A percentile compares a stretch with the other conserved stretches of the same genome.
These are phyloP conservation scores for Candida tetrigidarum DNA, from an alignment of 1,139 yeast species.

Conservation along the genomic window DNA sequence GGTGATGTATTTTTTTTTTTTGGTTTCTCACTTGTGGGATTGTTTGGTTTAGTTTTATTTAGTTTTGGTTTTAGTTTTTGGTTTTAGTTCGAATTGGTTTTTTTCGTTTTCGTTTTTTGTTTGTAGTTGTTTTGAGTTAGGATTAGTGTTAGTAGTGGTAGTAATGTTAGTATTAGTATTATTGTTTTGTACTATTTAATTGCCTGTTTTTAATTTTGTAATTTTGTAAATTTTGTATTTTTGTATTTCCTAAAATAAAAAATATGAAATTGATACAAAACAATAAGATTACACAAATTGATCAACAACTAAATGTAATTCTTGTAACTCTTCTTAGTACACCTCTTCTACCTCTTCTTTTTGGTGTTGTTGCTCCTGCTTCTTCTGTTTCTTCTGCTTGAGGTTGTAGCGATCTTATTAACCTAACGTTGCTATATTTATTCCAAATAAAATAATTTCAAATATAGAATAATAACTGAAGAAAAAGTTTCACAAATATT, in stretches of 20 bases:
- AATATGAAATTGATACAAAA: conserved; percentile 1
- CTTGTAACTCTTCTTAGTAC: too few relatives aligned
- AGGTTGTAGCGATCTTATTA: too few relatives aligned
- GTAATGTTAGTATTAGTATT: too few relatives aligned
- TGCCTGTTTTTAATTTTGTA: conserved; percentile 1
- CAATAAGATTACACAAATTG: neutral
- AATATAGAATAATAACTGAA: too few relatives aligned
- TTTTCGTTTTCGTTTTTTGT: too few relatives aligned
- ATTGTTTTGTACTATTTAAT: conserved; percentile 4
- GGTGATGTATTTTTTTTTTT: conserved; percentile 2
- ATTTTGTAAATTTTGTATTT: neutral
- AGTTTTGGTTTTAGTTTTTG: neutral
- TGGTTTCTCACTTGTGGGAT: neutral
- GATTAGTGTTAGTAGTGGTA: too few relatives aligned
- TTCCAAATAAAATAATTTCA: too few relatives aligned
- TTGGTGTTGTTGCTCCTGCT: too few relatives aligned
- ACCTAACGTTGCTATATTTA: too few relatives aligned
- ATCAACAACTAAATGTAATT: too few relatives aligned
- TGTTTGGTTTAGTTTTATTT: neutral
- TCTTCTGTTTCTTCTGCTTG: neutral
- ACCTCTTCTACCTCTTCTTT: neutral
- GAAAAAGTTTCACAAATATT: neutral
- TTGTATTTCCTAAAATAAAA: too few relatives aligned
- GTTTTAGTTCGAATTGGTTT: neutral
- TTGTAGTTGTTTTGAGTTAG: too few relatives aligned